Percentiles rank a stretch among this genome's conserved stretches.
phyloP scores from a whole-genome alignment of 305 asterid species.

The Stenogyne calaminthoides region DNA sequence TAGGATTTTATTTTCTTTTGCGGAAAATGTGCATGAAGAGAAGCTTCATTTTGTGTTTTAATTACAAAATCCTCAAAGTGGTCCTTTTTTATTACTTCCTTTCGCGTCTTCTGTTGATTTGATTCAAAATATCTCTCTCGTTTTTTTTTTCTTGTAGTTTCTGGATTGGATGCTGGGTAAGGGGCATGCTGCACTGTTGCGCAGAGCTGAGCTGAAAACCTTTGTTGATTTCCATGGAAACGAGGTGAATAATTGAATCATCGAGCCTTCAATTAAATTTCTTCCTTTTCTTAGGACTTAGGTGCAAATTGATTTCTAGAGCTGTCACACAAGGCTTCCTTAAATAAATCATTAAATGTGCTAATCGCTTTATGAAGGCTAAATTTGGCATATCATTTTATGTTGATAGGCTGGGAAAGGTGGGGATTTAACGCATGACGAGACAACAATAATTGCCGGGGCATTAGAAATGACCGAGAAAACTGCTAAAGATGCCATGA shows the following conservation, averaged over 20 bases:
- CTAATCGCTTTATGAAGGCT: constrained; percentile 8
- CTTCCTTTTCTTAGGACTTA: not conserved
- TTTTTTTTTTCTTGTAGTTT: constrained; percentile 51
- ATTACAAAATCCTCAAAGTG: too few species aligned
- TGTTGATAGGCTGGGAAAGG: constrained; percentile 91
- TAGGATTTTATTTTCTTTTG: not conserved
- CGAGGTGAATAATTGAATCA: constrained; percentile 51
- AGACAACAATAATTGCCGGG: constrained; percentile 96
- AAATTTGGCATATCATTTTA: constrained; percentile 22
- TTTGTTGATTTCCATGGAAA: constrained; percentile 96
- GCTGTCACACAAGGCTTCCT: not conserved
- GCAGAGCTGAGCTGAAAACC: constrained; percentile 97
- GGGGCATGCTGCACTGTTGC: constrained; percentile 91
- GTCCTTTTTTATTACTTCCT: not conserved
- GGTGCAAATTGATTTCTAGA: constrained; percentile 8
- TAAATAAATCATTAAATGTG: not conserved
- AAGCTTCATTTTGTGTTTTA: too few species aligned
- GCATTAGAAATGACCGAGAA: constrained; percentile 91
- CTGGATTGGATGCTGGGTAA: constrained; percentile 98
- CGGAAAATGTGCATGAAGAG: not conserved
- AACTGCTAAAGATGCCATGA: constrained; percentile 98
- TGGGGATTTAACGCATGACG: constrained; percentile 98
- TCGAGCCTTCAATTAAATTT: not conserved
- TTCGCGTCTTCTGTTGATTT: not conserved
- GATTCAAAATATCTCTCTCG: not conserved